phyloP scores from a whole-genome alignment of 2,329 filamentous ascomycete species.

The Curvularia hawaiiensis region DNA sequence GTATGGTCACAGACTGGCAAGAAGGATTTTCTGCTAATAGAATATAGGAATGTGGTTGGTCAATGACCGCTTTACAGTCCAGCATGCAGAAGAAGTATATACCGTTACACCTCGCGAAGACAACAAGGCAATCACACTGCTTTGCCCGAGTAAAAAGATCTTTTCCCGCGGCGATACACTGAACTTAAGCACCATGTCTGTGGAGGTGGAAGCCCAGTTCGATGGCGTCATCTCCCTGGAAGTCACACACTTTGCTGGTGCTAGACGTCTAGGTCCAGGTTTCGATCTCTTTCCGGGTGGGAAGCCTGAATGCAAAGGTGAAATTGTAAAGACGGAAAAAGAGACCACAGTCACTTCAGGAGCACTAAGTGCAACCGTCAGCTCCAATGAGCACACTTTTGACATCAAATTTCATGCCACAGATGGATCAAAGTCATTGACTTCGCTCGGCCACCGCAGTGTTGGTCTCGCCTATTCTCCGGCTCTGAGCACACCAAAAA shows the following conservation, averaged over 20 bases:
- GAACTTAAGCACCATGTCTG: slow-evolving; percentile 60
- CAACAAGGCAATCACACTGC: slow-evolving; percentile 57
- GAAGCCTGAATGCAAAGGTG: slow-evolving; percentile 46
- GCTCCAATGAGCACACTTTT: slow-evolving; percentile 57
- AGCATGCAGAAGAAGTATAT: slow-evolving; percentile 70
- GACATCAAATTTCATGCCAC: slow-evolving; percentile 61
- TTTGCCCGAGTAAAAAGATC: slow-evolving; percentile 64
- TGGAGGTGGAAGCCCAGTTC: slow-evolving; percentile 62
- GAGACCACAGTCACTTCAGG: slow-evolving; percentile 60
- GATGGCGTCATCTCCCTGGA: slow-evolving; percentile 66
- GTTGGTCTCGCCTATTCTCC: slow-evolving; percentile 64
- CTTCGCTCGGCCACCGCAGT: slow-evolving; percentile 60
- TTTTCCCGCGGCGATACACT: slow-evolving; percentile 60
- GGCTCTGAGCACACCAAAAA: slow-evolving; percentile 57
- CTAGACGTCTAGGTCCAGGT: slow-evolving; percentile 58
- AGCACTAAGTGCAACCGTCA: slow-evolving; percentile 58
- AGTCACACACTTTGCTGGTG: slow-evolving; percentile 63
- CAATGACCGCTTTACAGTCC: slow-evolving; percentile 63
- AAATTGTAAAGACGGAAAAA: slow-evolving; percentile 48
- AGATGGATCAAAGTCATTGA: slow-evolving; percentile 58
- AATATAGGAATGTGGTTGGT: slow-evolving; percentile 65
- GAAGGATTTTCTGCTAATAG: slow-evolving; percentile 12
- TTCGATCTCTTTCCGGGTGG: slow-evolving; percentile 64
- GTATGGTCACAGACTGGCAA: slow-evolving; percentile 34
- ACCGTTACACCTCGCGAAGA: slow-evolving; percentile 53